Percentiles rank a stretch among this genome's conserved stretches.
These are phyloP conservation scores for Heteromeles arbutifolia DNA, from an alignment of 306 rosid species.

Conservation along the genomic window DNA sequence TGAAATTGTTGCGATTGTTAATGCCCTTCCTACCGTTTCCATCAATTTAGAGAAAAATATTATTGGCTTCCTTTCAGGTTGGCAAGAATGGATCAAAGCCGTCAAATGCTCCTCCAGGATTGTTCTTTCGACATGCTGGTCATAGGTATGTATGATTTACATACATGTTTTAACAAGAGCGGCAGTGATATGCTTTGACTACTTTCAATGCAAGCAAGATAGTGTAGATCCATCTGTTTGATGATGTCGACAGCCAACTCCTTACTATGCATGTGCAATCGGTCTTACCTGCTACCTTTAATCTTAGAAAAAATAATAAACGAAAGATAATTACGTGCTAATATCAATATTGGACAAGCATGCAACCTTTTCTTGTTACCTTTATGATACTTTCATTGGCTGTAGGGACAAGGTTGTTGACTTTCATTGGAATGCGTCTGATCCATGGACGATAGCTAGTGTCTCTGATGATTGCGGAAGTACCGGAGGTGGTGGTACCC, in stretches of 20 bases:
- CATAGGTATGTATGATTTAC: constrained; percentile 55
- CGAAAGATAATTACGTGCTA: not conserved
- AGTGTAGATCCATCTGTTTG: not conserved
- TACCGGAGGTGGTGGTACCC: constrained; percentile 96
- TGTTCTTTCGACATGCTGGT: constrained; percentile 96
- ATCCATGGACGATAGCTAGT: constrained; percentile 93
- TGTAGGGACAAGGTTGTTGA: constrained; percentile 89
- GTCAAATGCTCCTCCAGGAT: constrained; percentile 64
- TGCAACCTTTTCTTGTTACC: not conserved
- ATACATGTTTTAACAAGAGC: not conserved
- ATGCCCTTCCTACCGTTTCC: not conserved
- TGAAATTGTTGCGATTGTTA: not conserved
- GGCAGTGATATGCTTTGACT: not conserved
- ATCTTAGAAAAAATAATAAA: not conserved
- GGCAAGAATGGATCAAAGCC: constrained; percentile 44
- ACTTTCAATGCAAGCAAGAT: not conserved
- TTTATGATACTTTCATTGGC: not conserved
- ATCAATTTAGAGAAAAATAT: not conserved
- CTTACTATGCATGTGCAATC: not conserved
- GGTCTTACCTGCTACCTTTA: not conserved
- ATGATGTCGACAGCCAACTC: not conserved
- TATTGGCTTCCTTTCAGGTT: constrained; percentile 36
- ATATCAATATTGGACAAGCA: not conserved
- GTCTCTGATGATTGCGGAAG: constrained; percentile 96
- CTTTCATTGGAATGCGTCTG: constrained; percentile 88